Conservation (phyloP, 441 rosid species). For the Hypseocharis bilobata region DNA sequence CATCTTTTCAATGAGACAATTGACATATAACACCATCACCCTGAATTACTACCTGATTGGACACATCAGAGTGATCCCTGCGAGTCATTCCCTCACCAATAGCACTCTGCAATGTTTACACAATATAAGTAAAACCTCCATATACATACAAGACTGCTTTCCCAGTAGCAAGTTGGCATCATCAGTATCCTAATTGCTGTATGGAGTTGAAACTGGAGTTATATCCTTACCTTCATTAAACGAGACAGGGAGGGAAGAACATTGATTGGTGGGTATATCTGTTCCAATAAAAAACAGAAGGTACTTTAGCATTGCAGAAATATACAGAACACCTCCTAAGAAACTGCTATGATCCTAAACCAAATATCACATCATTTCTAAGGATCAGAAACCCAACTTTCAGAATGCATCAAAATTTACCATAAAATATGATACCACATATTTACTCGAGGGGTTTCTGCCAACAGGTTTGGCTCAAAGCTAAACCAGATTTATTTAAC, state of each 20-base stretch:
- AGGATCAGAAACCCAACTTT: no score
- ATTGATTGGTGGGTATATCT: conserved; percentile 96
- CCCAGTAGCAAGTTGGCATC: not conserved
- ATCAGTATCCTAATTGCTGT: not conserved
- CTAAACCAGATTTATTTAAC: no score
- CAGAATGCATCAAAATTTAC: no score
- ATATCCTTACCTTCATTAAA: conserved; percentile 62
- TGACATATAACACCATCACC: no score
- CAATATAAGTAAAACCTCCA: not conserved
- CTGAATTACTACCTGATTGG: conserved; percentile 97
- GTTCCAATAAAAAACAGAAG: conserved; percentile 21
- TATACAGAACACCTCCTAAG: not conserved
- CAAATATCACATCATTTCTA: no score
- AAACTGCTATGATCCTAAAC: no score
- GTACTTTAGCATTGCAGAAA: conserved; percentile 3
- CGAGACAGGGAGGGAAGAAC: conserved; percentile 99
- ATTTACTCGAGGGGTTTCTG: no score
- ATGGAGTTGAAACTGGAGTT: not conserved
- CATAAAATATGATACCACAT: no score
- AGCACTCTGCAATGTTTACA: conserved; percentile 58
- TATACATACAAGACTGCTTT: no score
- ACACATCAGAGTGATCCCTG: conserved; percentile 87
- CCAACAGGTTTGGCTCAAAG: no score
- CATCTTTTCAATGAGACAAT: no score
- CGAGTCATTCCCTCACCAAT: conserved; percentile 99